Evolutionary conservation across 2,329 filamentous ascomycete species (phyloP), one percentile per base, ranked within the genome.

Genomic region (Microcyclospora tardicrescens): DNA sequence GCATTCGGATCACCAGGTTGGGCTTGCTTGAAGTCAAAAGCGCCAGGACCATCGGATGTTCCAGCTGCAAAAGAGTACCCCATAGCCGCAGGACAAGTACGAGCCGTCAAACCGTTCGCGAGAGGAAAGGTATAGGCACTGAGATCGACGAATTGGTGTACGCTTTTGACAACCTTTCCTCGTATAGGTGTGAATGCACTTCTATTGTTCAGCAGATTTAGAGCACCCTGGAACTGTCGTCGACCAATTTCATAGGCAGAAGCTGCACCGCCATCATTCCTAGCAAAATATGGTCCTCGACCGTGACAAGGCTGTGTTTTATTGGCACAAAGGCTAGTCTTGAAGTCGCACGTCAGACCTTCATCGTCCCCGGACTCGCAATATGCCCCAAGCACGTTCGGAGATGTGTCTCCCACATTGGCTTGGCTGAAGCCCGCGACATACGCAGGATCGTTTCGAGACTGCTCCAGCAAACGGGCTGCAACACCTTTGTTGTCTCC

Each of bases 401-500:
- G 89, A 1, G 80, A 84, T 0, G 86, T 93, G 53, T 96, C 89
- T 15, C 85, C 89, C 14, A 94, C 85, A 47, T 81, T 94, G 10
- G 87, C 77, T 58, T 95, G 89, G 1, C 84, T 91, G 59, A 95
- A 96, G 4, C 85, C 89, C 2, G 87, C 86, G 1, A 95, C 83
- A 50, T 93, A 94, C 9, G 71, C 73, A 2, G 75, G 65, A n/a
- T 59, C 61, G 2, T 63, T 57, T 35, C 81, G 69, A 2, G 52
- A 53, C 47, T 81, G 73, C 57, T 96, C 89, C 38, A 95, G 79
- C 10, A 94, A 66, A 55, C 81, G 81, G 0, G 87, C 83, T 2
- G 89, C 87, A 6, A 94, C 84, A 10, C 89, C 89, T 63, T 96
- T 96, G 66, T 96, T 96, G 60, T 96, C 89, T n/a, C 84, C 89